These are phyloP conservation scores for Sordariomycetes sp. DNA, from an alignment of 2,329 filamentous ascomycete species.

Conservation along the genomic window DNA sequence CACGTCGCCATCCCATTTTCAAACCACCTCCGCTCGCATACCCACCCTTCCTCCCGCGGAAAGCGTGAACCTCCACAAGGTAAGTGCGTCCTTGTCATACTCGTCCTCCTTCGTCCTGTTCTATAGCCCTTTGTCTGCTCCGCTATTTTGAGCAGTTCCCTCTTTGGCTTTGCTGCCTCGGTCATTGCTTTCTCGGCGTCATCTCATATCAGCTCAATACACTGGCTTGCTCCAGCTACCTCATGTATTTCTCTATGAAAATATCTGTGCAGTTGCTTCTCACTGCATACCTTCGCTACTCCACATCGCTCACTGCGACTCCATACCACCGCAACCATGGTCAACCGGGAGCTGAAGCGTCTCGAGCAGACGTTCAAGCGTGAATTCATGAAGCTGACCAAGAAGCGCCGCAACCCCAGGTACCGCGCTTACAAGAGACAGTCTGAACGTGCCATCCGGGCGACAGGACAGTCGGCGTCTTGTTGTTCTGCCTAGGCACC, in stretches of 20 bases:
- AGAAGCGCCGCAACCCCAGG: background rate
- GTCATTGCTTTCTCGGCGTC: background rate
- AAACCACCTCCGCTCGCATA: background rate
- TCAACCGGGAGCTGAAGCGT: conserved; percentile 1
- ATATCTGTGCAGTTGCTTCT: background rate
- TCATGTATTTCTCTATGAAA: background rate
- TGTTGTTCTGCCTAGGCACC: background rate
- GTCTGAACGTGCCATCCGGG: background rate
- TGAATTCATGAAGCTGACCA: background rate
- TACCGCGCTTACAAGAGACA: background rate
- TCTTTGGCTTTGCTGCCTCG: background rate
- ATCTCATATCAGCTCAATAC: background rate
- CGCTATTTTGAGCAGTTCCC: background rate
- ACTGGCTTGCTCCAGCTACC: background rate
- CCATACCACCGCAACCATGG: background rate
- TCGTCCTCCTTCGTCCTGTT: background rate
- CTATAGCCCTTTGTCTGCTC: background rate
- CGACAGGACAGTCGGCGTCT: background rate
- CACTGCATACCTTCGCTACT: background rate
- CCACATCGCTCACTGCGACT: background rate
- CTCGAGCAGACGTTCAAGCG: background rate
- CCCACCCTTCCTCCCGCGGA: background rate
- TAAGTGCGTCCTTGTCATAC: background rate
- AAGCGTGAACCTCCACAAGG: background rate
- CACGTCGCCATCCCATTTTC: background rate